Conservation (phyloP, 1,284 basidiomycete species). For the Papiliotrema terrestris region DNA sequence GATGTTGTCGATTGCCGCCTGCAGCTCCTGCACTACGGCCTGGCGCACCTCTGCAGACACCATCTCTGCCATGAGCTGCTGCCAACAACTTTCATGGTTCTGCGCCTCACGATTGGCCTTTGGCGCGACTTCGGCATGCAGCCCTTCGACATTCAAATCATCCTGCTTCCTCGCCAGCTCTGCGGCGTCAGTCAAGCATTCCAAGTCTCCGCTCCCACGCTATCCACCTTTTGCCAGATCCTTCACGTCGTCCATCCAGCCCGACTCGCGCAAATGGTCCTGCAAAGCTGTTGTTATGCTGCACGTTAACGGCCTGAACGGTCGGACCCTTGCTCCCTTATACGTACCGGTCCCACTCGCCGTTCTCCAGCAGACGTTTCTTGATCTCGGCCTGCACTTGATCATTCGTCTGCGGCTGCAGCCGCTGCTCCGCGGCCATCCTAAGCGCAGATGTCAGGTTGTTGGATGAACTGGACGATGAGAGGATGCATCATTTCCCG, state of each 20-base stretch:
- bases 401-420: slow-evolving; percentile 17
- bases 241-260: slow-evolving; percentile 45
- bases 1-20: slow-evolving; percentile 38
- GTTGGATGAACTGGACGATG: not conserved
- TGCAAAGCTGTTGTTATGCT: slow-evolving; percentile 4
- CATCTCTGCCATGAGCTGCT: slow-evolving; percentile 8
- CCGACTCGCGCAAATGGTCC: slow-evolving; percentile 40
- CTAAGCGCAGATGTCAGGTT: not conserved
- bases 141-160: not conserved
- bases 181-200: slow-evolving; percentile 61
- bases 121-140: not conserved
- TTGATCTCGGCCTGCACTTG: slow-evolving; percentile 35
- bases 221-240: slow-evolving; percentile 41
- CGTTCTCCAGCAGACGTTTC: slow-evolving; percentile 39
- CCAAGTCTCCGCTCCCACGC: not conserved
- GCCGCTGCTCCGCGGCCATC: not conserved
- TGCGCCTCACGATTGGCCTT: not conserved
- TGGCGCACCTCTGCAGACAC: slow-evolving; percentile 14
- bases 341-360: slow-evolving; percentile 45
- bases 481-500: too few relatives aligned
- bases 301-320: not conserved
- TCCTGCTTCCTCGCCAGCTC: not conserved
- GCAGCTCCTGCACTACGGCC: slow-evolving; percentile 39
- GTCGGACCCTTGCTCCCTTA: too few relatives aligned
- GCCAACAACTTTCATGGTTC: not conserved